Percentiles rank a stretch among this genome's conserved stretches.
These are phyloP conservation scores for Colletotrichum orchidophilum DNA, from an alignment of 2,329 filamentous ascomycete species.

Conservation along the genomic window DNA sequence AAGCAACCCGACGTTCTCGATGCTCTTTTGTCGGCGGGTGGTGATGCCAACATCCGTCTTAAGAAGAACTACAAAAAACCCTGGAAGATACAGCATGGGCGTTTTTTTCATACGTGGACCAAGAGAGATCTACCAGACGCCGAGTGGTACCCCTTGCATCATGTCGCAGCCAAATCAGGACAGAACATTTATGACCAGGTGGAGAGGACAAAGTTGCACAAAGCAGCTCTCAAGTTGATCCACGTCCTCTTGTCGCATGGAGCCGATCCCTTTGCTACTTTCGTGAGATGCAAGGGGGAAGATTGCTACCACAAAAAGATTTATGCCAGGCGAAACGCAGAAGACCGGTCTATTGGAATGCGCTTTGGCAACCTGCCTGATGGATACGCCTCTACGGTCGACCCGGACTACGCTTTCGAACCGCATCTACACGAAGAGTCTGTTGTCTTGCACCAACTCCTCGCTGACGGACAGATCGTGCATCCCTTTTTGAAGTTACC, in stretches of 20 bases:
- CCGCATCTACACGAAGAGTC: constrained; percentile 22
- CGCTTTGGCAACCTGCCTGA: background rate
- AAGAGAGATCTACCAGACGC: background rate
- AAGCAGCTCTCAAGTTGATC: constrained; percentile 9
- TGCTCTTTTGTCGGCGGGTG: background rate
- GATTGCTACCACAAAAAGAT: background rate
- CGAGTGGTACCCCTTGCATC: constrained; percentile 15
- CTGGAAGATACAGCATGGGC: no score
- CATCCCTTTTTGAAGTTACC: constrained; percentile 35
- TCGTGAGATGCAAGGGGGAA: background rate
- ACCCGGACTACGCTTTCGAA: background rate
- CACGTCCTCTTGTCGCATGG: constrained; percentile 38
- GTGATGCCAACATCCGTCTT: constrained; percentile 1
- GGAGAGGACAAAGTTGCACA: background rate
- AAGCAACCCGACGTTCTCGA: constrained; percentile 5
- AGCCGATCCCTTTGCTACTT: constrained; percentile 38
- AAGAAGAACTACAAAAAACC: background rate
- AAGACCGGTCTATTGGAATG: background rate
- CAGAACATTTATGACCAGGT: background rate
- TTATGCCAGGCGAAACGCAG: background rate
- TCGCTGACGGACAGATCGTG: constrained; percentile 18
- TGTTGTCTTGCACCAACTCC: constrained; percentile 37
- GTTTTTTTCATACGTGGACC: background rate
- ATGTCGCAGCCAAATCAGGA: background rate
- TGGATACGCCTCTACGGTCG: background rate